These are phyloP conservation scores for Fennellomyces sp. DNA, from an alignment of 371 early-diverging fungal genomes.

Conservation along the genomic window DNA sequence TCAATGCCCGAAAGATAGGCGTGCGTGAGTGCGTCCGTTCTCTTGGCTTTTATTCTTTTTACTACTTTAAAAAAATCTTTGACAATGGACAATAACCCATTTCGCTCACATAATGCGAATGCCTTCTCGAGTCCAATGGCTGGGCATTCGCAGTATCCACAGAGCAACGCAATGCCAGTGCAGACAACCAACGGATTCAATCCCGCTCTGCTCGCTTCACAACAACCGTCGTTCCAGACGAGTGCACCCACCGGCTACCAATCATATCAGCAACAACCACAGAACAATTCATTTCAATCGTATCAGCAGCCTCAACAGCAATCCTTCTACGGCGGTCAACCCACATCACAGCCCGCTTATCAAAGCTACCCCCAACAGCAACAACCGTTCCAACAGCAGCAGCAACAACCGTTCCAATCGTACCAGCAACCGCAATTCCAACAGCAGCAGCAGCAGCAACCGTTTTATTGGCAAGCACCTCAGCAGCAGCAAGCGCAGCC, in stretches of 20 bases:
- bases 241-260: neutral
- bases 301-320: conserved; percentile 12
- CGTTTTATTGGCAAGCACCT: conserved; percentile 15
- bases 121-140: neutral
- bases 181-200: conserved; percentile 2
- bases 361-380: conserved; percentile 1
- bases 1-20: too few relatives aligned
- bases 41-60: too few relatives aligned
- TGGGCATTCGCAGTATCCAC: conserved; percentile 17
- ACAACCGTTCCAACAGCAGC: conserved; percentile 12
- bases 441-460: conserved; percentile 38
- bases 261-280: conserved; percentile 11
- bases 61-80: too few relatives aligned
- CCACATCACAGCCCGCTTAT: too few relatives aligned
- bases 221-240: neutral
- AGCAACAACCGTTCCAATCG: conserved; percentile 22
- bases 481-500: conserved; percentile 19
- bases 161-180: conserved; percentile 2
- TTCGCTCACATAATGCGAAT: conserved; percentile 25
- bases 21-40: too few relatives aligned
- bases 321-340: too few relatives aligned
- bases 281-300: conserved; percentile 5
- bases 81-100: conserved; percentile 42
- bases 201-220: neutral
- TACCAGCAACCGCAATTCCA: conserved; percentile 32